phyloP scores from a whole-genome alignment of 352 stramenopile species.

The Phytophthora pseudosyringae region DNA sequence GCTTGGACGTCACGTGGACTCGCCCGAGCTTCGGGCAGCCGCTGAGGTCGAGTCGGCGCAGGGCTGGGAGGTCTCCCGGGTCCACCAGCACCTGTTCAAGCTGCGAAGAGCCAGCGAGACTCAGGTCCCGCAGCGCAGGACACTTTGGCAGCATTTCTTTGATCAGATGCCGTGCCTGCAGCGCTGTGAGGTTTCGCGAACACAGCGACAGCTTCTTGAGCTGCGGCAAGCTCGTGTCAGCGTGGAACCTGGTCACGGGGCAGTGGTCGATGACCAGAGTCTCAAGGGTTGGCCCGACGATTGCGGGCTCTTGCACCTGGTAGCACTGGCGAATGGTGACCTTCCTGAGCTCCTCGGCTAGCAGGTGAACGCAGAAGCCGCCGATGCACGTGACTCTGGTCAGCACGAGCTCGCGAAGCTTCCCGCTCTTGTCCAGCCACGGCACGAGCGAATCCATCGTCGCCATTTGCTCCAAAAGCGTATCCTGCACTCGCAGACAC shows the following conservation, averaged over 20 bases:
- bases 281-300: slow-evolving; percentile 43
- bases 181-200: slow-evolving; percentile 54
- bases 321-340: slow-evolving; percentile 64
- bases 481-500: slow-evolving; percentile 42
- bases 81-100: slow-evolving; percentile 69
- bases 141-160: slow-evolving; percentile 43
- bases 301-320: slow-evolving; percentile 55
- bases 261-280: slow-evolving; percentile 54
- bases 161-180: slow-evolving; percentile 50
- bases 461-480: slow-evolving; percentile 35
- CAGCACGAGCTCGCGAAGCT: slow-evolving; percentile 54
- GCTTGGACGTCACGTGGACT: slow-evolving; percentile 59
- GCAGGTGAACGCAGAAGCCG: slow-evolving; percentile 50
- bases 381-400: slow-evolving; percentile 53
- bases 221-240: slow-evolving; percentile 48
- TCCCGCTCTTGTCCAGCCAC: slow-evolving; percentile 33
- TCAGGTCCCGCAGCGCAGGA: slow-evolving; percentile 36
- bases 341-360: slow-evolving; percentile 52
- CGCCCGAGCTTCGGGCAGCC: slow-evolving; percentile 59
- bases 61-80: slow-evolving; percentile 51
- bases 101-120: slow-evolving; percentile 55
- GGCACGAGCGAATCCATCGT: slow-evolving; percentile 44
- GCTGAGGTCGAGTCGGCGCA: slow-evolving; percentile 47
- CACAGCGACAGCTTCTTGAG: slow-evolving; percentile 56
- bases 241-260: slow-evolving; percentile 46